Conservation (phyloP, 2,329 filamentous ascomycete genomes). For the Phialophora tarda region DNA sequence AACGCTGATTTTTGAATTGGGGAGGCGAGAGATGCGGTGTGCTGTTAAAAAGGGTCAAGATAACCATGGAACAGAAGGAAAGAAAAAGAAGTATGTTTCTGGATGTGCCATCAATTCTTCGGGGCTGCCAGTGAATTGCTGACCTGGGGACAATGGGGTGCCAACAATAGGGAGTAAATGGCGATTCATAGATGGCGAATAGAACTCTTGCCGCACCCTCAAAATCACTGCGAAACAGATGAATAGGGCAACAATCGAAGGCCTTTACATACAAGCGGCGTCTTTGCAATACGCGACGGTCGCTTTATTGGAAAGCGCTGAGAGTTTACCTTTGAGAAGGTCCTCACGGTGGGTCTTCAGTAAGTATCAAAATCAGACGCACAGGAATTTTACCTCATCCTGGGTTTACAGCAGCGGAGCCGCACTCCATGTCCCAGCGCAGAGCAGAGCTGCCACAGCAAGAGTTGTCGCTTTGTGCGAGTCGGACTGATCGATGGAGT, state of each 20-base stretch:
- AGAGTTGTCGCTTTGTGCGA: background rate
- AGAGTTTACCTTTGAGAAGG: background rate
- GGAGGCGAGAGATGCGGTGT: background rate
- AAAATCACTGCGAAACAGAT: background rate
- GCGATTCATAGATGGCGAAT: slow-evolving; percentile 1
- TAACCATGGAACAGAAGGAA: background rate
- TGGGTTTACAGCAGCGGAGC: background rate
- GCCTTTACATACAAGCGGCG: background rate
- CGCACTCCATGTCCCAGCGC: too few species aligned
- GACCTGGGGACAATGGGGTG: background rate
- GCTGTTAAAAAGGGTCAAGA: background rate
- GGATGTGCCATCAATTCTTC: background rate
- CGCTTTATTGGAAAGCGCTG: background rate
- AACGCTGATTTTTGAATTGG: background rate
- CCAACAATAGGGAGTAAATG: slow-evolving; percentile 13
- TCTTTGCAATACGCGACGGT: background rate
- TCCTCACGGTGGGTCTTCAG: background rate
- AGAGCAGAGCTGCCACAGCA: background rate
- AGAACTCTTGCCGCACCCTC: background rate
- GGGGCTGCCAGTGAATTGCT: background rate
- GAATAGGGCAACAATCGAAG: background rate
- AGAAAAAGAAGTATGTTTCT: background rate
- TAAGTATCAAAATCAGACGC: background rate
- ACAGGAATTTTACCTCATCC: background rate
- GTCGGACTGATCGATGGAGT: background rate